A percentile compares a stretch with the other conserved stretches of the same genome.
Evolutionary conservation across 345 rosid genomes (phyloP).

Genomic region (Sonneratia alba): DNA sequence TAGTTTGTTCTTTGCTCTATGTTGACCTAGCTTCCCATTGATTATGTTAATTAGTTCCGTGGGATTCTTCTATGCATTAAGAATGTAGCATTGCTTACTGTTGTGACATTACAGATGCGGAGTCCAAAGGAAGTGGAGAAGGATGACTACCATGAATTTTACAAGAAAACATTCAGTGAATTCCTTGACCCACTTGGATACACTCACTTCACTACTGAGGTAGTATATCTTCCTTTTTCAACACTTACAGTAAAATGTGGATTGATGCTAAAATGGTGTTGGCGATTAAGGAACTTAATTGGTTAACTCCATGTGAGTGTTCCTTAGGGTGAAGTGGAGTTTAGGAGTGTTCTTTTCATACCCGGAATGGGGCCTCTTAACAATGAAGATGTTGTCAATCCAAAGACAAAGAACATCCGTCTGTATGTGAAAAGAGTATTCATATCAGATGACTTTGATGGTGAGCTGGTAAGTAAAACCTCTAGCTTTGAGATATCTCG

Average conservation of each 20-base stretch:
- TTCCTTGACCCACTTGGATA: slow-evolving; percentile 85
- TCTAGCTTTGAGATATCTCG: background rate
- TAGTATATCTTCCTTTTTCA: slow-evolving; percentile 7
- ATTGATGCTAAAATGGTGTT: background rate
- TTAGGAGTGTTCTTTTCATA: slow-evolving; percentile 80
- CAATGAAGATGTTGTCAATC: slow-evolving; percentile 77
- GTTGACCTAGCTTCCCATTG: too few species aligned
- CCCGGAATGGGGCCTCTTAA: slow-evolving; percentile 99
- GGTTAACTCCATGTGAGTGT: background rate
- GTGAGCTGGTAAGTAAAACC: slow-evolving; percentile 71
- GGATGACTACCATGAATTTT: slow-evolving; percentile 80
- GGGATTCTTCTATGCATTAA: background rate
- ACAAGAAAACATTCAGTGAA: slow-evolving; percentile 86
- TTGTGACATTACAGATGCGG: slow-evolving; percentile 52
- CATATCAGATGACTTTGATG: slow-evolving; percentile 99
- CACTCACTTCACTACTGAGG: slow-evolving; percentile 92
- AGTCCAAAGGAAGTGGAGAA: slow-evolving; percentile 70
- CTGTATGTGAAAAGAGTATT: slow-evolving; percentile 92
- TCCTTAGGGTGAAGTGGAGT: slow-evolving; percentile 94
- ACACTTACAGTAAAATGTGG: background rate
- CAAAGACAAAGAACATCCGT: slow-evolving; percentile 87
- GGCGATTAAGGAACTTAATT: background rate
- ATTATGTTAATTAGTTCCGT: background rate
- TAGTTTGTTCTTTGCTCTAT: too few species aligned
- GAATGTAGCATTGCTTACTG: background rate